Conservation (phyloP, 2,329 filamentous ascomycete genomes). For the Salinomyces thailandicus region DNA sequence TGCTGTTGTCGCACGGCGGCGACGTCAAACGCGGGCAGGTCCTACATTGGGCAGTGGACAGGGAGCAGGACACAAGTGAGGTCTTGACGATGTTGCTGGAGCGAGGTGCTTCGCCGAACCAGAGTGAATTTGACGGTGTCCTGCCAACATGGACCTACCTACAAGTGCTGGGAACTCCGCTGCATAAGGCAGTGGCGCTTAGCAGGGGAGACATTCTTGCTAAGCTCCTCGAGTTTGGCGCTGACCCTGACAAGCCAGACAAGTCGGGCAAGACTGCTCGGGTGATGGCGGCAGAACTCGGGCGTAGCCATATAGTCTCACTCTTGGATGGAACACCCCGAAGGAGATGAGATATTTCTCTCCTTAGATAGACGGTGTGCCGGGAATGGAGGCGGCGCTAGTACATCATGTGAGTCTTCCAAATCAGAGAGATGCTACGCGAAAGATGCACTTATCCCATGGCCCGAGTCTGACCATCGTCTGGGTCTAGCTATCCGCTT, state of each 20-base stretch:
- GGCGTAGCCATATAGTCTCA: not conserved
- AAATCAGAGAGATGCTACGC: too few species aligned
- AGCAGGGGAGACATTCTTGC: conserved; percentile 1
- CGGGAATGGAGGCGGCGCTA: too few species aligned
- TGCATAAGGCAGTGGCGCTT: conserved; percentile 3
- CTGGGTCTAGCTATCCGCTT: too few species aligned
- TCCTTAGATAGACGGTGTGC: too few species aligned
- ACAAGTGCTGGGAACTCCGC: conserved; percentile 1
- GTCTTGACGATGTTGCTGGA: conserved; percentile 2
- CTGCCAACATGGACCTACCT: conserved; percentile 1
- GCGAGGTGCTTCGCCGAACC: conserved; percentile 3
- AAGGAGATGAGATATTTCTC: too few species aligned
- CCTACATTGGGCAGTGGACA: conserved; percentile 1
- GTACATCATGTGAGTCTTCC: too few species aligned
- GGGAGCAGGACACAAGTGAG: conserved; percentile 1
- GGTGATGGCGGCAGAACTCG: conserved; percentile 1
- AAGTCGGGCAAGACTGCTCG: conserved; percentile 1
- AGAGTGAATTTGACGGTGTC: conserved; percentile 1
- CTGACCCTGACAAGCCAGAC: conserved; percentile 1
- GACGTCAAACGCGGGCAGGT: conserved; percentile 2
- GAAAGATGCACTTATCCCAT: too few species aligned
- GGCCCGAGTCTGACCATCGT: too few species aligned
- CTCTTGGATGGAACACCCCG: too few species aligned
- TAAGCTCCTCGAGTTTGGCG: conserved; percentile 2
- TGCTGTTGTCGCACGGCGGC: conserved; percentile 3